Percentiles rank a stretch among this genome's conserved stretches.
These are phyloP conservation scores for Penicillium thymicola DNA, from an alignment of 2,329 filamentous ascomycete species.

Conservation along the genomic window DNA sequence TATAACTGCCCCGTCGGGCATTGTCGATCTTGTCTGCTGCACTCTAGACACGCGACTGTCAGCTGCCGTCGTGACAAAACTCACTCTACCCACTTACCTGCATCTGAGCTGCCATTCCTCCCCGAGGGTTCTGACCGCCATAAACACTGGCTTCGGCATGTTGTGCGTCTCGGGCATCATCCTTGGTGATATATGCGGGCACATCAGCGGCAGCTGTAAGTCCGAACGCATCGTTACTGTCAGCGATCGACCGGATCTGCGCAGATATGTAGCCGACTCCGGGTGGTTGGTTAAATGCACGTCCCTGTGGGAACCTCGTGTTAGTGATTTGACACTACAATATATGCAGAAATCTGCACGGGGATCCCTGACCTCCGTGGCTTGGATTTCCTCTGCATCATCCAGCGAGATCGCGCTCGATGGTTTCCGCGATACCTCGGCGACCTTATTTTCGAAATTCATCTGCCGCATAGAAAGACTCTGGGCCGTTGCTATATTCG, in stretches of 20 bases:
- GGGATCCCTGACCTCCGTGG: slow-evolving; percentile 25
- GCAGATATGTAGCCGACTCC: slow-evolving; percentile 30
- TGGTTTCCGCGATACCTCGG: slow-evolving; percentile 32
- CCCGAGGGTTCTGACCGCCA: slow-evolving; percentile 31
- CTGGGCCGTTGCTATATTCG: slow-evolving; percentile 30
- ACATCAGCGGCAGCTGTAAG: slow-evolving; percentile 21
- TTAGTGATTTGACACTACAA: background rate
- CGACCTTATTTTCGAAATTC: slow-evolving; percentile 33
- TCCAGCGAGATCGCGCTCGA: slow-evolving; percentile 32
- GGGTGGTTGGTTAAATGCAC: slow-evolving; percentile 34
- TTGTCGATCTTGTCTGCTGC: slow-evolving; percentile 35
- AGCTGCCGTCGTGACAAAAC: background rate
- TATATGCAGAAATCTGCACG: background rate
- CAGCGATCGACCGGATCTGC: slow-evolving; percentile 34
- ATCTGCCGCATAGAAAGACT: slow-evolving; percentile 33
- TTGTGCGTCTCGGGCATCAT: slow-evolving; percentile 34
- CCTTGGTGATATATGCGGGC: slow-evolving; percentile 32
- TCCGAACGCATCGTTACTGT: slow-evolving; percentile 31
- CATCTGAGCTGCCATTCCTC: slow-evolving; percentile 34
- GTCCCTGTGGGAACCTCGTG: slow-evolving; percentile 20
- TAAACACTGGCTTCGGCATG: slow-evolving; percentile 26
- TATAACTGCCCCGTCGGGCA: slow-evolving; percentile 16
- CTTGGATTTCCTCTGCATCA: slow-evolving; percentile 33
- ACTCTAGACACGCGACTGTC: slow-evolving; percentile 24
- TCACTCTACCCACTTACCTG: slow-evolving; percentile 25